Base-by-base conservation (phyloP, 805 yeast genomes). In the Cephaloascus albidus region DNA sequence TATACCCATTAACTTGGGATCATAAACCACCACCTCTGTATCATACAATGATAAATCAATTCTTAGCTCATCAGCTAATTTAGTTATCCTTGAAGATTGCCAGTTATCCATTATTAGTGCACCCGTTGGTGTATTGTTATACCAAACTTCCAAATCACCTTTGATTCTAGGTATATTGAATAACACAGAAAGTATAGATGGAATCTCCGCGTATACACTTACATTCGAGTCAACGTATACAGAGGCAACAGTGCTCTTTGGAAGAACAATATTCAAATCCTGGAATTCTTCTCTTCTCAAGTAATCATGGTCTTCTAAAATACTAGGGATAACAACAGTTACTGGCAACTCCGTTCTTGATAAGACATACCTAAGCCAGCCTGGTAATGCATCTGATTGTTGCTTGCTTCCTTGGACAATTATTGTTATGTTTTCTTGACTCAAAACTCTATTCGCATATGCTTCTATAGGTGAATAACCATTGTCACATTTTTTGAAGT, bases 21-120 rank as follows among this genome's bases (percentile, higher is more conserved):
- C 47, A n/a, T 53, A 33, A 10, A 51, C 38, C 17, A 50, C 46
- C 5, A 44, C 1, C 23, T 45, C 47, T 35, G 56, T 44, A 12
- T 43, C 42, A 1, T 36, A 23, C 33, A 60, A 30, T 3, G 18
- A 27, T 8, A 46, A 4, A 3, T 36, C 23, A n/a, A 28, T 37
- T 19, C 26, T 40, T 0, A 20, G 20, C 16, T n/a, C 43, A 20
- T 12, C 28, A 16, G 18, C 39, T 28, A 17, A 40, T n/a, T n/a
- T n/a, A 3, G 38, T 15, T 0, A 54, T 48, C 2, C n/a, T 15
- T n/a, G 47, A 43, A 4, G 44, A 30, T 26, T 47, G 53, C 57
- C 55, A 52, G 20, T 45, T 44, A n/a, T 37, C 23, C 14, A 48
- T 23, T 23, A 8, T 23, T 6, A 12, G 10, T 8, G 12, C 12